A percentile compares a stretch with the other conserved stretches of the same genome.
Evolutionary conservation across 306 rosid genomes (phyloP).

Genomic region (Fragaria ananassa): DNA sequence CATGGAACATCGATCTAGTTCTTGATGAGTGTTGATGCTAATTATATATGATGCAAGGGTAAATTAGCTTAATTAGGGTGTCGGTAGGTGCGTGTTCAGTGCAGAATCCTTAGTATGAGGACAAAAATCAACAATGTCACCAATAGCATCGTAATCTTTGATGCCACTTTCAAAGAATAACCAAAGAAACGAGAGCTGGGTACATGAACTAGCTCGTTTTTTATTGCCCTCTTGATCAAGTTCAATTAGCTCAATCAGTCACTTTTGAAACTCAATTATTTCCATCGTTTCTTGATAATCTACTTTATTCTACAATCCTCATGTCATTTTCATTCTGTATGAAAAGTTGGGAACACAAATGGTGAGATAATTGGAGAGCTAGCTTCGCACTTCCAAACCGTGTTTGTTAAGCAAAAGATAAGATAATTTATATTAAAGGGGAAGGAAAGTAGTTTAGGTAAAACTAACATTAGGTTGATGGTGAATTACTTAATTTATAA

Average conservation of each 20-base stretch:
- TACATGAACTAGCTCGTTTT: background rate
- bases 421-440: conserved; percentile 13
- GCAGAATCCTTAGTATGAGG: conserved; percentile 2
- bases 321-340: conserved; percentile 27
- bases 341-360: conserved; percentile 12
- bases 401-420: conserved; percentile 40
- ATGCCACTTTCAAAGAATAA: background rate
- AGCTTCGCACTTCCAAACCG: conserved; percentile 33
- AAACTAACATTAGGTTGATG: background rate
- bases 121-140: background rate
- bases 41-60: background rate
- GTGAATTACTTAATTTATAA: background rate
- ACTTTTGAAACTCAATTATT: conserved; percentile 24
- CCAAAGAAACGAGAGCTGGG: background rate
- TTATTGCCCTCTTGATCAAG: background rate
- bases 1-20: no score
- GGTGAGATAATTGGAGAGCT: conserved; percentile 24
- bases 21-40: background rate
- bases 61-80: background rate
- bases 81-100: background rate
- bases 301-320: conserved; percentile 21
- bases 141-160: background rate
- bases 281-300: conserved; percentile 20
- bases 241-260: conserved; percentile 4
- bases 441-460: background rate